phyloP scores from a whole-genome alignment of 2,329 filamentous ascomycete species.

The Sclerotinia sclerotiorum region DNA sequence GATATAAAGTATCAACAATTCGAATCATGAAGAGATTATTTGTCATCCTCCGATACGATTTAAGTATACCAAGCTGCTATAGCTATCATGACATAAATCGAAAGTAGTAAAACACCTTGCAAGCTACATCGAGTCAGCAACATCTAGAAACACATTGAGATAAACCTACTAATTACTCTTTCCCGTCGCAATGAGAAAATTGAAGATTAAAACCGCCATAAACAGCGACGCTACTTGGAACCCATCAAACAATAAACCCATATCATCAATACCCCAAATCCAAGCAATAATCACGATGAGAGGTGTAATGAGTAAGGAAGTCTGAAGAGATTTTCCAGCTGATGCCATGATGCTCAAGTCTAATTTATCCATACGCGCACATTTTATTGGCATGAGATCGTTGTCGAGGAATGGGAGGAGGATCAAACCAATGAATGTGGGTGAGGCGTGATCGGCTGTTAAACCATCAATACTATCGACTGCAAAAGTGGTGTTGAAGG shows the following conservation, averaged over 20 bases:
- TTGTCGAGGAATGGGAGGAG: constrained; percentile 76
- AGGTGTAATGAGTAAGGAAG: constrained; percentile 74
- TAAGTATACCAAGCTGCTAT: constrained; percentile 14
- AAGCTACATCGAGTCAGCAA: neutral
- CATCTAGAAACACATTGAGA: neutral
- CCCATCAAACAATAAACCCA: constrained; percentile 10
- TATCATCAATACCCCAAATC: constrained; percentile 49
- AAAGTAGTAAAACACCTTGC: constrained; percentile 9
- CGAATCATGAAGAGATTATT: neutral
- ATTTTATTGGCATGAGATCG: constrained; percentile 73
- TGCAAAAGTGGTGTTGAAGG: constrained; percentile 55
- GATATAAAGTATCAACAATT: neutral
- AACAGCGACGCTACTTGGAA: constrained; percentile 18
- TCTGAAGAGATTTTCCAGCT: constrained; percentile 76
- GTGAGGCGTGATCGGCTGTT: constrained; percentile 65
- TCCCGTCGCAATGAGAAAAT: neutral
- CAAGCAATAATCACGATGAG: constrained; percentile 69
- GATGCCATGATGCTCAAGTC: constrained; percentile 72
- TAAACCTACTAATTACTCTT: constrained; percentile 10
- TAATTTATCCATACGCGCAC: constrained; percentile 72
- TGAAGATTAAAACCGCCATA: constrained; percentile 14
- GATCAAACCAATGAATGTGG: constrained; percentile 74
- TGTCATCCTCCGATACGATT: neutral
- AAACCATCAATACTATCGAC: constrained; percentile 71
- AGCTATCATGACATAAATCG: constrained; percentile 4